Evolutionary conservation across 2,329 filamentous ascomycete genomes (phyloP).

Genomic region (Neofusicoccum parvum): DNA sequence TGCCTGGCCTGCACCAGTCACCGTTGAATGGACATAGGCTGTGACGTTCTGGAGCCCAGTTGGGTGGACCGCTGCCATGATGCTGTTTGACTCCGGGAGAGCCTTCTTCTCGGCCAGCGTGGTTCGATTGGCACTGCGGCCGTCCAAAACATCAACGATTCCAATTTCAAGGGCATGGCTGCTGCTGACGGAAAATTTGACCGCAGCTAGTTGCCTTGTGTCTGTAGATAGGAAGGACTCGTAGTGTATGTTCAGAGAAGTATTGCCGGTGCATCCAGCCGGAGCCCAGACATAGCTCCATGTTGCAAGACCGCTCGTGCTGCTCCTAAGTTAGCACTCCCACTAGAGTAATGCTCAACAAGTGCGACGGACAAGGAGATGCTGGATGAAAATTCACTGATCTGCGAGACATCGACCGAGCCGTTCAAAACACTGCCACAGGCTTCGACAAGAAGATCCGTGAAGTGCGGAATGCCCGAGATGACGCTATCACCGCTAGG

Average conservation of each 20-base stretch:
- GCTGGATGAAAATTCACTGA: conserved; percentile 63
- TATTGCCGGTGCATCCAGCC: conserved; percentile 49
- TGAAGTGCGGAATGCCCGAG: conserved; percentile 66
- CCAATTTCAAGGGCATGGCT: conserved; percentile 56
- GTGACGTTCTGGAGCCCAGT: conserved; percentile 63
- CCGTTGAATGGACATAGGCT: conserved; percentile 59
- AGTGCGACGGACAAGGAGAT: conserved; percentile 36
- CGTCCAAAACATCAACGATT: conserved; percentile 69
- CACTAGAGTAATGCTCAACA: not conserved
- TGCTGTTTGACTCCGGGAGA: conserved; percentile 31
- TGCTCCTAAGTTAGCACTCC: conserved; percentile 41
- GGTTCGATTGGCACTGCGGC: conserved; percentile 67
- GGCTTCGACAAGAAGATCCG: conserved; percentile 60
- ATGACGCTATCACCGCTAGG: conserved; percentile 70
- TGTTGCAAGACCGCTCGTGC: conserved; percentile 62
- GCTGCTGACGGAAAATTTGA: conserved; percentile 62
- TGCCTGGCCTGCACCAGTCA: conserved; percentile 39
- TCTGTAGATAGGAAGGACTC: conserved; percentile 64
- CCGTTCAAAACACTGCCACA: conserved; percentile 61
- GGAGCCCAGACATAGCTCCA: conserved; percentile 72
- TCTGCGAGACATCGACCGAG: conserved; percentile 58
- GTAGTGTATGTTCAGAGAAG: conserved; percentile 64
- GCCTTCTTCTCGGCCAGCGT: conserved; percentile 58
- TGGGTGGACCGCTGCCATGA: conserved; percentile 68
- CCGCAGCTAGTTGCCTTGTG: conserved; percentile 56